Evolutionary conservation across 2,329 filamentous ascomycete genomes (phyloP).

Genomic region (Aspergillus pseudoviridinutans): DNA sequence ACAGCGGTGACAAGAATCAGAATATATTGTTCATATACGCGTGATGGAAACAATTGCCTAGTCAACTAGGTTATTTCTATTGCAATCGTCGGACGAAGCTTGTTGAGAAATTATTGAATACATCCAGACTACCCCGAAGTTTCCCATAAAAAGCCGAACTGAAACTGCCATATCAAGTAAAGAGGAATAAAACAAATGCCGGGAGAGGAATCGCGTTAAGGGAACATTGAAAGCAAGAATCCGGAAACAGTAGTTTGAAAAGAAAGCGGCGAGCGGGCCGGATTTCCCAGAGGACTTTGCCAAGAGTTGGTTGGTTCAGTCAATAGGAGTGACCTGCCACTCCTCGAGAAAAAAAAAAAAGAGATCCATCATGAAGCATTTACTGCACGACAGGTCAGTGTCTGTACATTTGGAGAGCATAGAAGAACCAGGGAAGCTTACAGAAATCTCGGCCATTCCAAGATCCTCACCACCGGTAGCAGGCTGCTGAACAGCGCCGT

Average conservation of each 20-base stretch:
- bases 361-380: conserved; percentile 10
- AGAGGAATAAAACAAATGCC: conserved; percentile 3
- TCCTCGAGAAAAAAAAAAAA: neutral
- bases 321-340: conserved; percentile 4
- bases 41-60: neutral
- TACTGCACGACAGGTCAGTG: conserved; percentile 8
- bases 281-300: neutral
- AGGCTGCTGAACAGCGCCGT: conserved; percentile 46
- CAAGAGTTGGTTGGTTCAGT: neutral
- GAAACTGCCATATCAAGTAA: conserved; percentile 8
- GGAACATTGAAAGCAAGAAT: conserved; percentile 5
- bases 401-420: neutral
- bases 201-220: conserved; percentile 5
- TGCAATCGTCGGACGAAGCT: neutral
- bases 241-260: conserved; percentile 6
- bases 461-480: conserved; percentile 50
- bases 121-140: conserved; percentile 9
- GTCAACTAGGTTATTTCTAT: neutral
- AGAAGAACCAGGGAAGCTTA: conserved; percentile 25
- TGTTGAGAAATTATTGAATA: conserved; percentile 14
- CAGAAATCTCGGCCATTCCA: conserved; percentile 56
- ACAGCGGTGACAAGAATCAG: neutral
- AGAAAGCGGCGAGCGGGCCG: conserved; percentile 2
- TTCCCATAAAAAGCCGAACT: conserved; percentile 5
- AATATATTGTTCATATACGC: neutral